Percentiles rank a stretch among this genome's conserved stretches.
These are phyloP conservation scores for Eucalyptus marginata DNA, from an alignment of 345 rosid species.

Conservation along the genomic window DNA sequence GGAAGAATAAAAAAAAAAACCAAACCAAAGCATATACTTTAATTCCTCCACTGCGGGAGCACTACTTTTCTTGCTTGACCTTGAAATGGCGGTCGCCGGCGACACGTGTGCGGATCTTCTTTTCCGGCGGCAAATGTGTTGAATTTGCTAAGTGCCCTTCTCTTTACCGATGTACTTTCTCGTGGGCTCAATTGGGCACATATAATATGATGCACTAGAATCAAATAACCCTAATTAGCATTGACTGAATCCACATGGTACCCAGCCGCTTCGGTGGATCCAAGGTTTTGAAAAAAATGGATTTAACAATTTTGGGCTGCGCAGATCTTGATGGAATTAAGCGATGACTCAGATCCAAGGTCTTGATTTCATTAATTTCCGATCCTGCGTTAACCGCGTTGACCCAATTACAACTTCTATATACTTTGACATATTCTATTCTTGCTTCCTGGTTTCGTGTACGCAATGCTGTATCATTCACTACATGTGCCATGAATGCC, in stretches of 20 bases:
- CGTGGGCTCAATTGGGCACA: not conserved
- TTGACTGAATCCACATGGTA: not conserved
- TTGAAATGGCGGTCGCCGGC: slow-evolving; percentile 5
- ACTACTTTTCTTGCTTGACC: slow-evolving; percentile 4
- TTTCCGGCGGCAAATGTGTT: slow-evolving; percentile 22
- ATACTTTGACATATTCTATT: not conserved
- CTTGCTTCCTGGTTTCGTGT: not conserved
- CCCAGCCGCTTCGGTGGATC: not conserved
- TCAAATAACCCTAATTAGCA: not conserved
- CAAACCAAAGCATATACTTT: not conserved
- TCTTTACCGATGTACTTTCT: not conserved
- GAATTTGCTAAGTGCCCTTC: not conserved
- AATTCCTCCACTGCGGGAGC: not conserved
- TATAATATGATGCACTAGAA: not conserved
- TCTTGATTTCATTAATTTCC: not conserved
- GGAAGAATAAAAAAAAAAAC: not conserved
- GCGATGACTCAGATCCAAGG: not conserved
- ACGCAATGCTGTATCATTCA: not conserved
- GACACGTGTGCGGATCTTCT: slow-evolving; percentile 29
- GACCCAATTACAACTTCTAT: not conserved
- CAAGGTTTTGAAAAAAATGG: not conserved
- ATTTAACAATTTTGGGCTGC: not conserved
- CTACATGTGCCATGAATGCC: not conserved
- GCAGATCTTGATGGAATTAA: not conserved
- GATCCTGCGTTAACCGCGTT: not conserved